Evolutionary conservation across 163 green algal genomes (phyloP).

Genomic region (Chloromonas sp.): DNA sequence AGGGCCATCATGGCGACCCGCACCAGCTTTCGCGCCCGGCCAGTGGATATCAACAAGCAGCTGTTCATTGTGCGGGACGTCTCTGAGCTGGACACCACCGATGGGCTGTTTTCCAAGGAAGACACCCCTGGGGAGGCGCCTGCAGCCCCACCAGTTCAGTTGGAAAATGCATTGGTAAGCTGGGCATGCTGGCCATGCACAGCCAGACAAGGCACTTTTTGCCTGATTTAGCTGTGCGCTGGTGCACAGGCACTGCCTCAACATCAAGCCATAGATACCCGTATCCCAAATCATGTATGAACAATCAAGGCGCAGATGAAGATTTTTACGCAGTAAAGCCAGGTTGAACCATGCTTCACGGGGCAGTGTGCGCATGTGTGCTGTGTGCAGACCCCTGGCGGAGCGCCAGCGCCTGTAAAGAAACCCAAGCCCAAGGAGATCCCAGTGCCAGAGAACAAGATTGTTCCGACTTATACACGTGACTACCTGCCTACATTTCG

Average conservation of each 20-base stretch:
- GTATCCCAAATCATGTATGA: too few species aligned
- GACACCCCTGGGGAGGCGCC: too few species aligned
- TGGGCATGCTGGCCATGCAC: too few species aligned
- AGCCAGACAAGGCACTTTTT: neutral
- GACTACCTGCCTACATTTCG: slow-evolving; percentile 84
- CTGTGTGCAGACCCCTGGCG: too few species aligned
- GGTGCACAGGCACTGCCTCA: too few species aligned
- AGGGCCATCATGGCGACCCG: slow-evolving; percentile 28
- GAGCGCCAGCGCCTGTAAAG: slow-evolving; percentile 16
- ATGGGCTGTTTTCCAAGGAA: slow-evolving; percentile 21
- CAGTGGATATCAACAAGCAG: slow-evolving; percentile 62
- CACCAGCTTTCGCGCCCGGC: slow-evolving; percentile 54
- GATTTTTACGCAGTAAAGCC: too few species aligned
- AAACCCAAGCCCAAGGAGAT: slow-evolving; percentile 48
- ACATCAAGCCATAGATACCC: too few species aligned
- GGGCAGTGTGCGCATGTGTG: too few species aligned
- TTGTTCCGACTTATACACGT: slow-evolving; percentile 70
- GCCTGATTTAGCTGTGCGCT: neutral
- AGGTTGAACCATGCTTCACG: too few species aligned
- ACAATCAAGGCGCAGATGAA: too few species aligned
- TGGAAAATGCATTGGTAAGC: too few species aligned
- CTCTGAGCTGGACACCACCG: slow-evolving; percentile 60
- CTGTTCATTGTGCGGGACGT: slow-evolving; percentile 67
- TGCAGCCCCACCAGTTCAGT: too few species aligned
- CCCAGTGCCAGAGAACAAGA: slow-evolving; percentile 30